Evolutionary conservation across 805 yeast genomes (phyloP).

Genomic region (Candida andamanensis): DNA sequence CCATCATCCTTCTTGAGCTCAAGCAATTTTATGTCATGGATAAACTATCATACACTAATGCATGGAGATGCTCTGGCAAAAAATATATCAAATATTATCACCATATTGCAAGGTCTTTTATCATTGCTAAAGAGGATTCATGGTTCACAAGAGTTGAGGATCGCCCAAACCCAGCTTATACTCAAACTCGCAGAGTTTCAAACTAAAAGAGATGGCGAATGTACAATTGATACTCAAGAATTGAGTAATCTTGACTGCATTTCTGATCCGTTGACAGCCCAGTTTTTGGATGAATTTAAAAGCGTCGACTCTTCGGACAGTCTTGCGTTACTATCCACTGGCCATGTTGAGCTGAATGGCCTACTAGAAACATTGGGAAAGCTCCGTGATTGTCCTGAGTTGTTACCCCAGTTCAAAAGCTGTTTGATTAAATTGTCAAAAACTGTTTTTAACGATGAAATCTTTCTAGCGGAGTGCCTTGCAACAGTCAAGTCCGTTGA

Average conservation of each 20-base stretch:
- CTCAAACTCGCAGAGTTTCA: constrained; percentile 4
- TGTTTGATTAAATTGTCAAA: too few relatives aligned
- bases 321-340: too few relatives aligned
- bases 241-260: background rate
- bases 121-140: constrained; percentile 13
- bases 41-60: constrained; percentile 8
- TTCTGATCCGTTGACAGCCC: constrained; percentile 1
- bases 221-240: background rate
- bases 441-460: too few relatives aligned
- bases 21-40: constrained; percentile 20
- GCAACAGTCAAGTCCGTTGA: too few relatives aligned
- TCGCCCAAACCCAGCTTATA: background rate
- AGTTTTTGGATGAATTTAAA: background rate
- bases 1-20: constrained; percentile 15
- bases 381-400: too few relatives aligned
- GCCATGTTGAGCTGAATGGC: too few relatives aligned
- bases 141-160: background rate
- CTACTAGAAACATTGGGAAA: too few relatives aligned
- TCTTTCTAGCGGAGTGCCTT: too few relatives aligned
- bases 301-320: too few relatives aligned
- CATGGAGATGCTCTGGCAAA: constrained; percentile 11
- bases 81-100: constrained; percentile 18
- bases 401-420: too few relatives aligned
- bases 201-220: background rate
- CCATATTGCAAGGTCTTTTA: constrained; percentile 21